phyloP scores from a whole-genome alignment of 768 basidiomycete species.

The Macrolepiota dolichaula region DNA sequence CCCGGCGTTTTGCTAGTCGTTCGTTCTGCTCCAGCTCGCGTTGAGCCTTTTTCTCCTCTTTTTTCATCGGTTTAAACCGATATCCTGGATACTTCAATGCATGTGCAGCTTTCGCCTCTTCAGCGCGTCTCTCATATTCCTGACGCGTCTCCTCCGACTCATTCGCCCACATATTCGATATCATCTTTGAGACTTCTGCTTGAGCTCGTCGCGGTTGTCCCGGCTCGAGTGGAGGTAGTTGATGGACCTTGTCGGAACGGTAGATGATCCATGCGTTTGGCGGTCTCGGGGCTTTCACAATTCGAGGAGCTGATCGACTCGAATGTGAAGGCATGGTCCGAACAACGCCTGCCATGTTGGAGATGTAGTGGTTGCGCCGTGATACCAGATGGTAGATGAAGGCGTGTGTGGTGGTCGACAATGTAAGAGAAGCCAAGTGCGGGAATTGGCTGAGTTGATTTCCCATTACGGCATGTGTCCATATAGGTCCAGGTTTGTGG shows the following conservation, averaged over 20 bases:
- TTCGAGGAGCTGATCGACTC: neutral
- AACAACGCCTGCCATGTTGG: slow-evolving; percentile 7
- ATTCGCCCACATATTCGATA: slow-evolving; percentile 62
- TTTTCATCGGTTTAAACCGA: slow-evolving; percentile 53
- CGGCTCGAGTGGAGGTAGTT: slow-evolving; percentile 32
- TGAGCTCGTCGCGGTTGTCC: slow-evolving; percentile 44
- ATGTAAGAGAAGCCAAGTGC: slow-evolving; percentile 12
- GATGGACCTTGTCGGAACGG: slow-evolving; percentile 54
- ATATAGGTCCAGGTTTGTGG: slow-evolving; percentile 31
- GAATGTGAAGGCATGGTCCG: slow-evolving; percentile 13
- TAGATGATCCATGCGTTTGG: slow-evolving; percentile 85
- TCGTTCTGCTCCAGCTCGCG: slow-evolving; percentile 36
- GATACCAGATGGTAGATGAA: slow-evolving; percentile 5
- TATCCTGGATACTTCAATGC: slow-evolving; percentile 50
- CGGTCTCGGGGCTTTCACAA: slow-evolving; percentile 54
- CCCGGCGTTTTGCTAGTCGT: slow-evolving; percentile 21
- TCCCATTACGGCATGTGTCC: slow-evolving; percentile 15
- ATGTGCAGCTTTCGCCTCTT: slow-evolving; percentile 51
- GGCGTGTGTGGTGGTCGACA: slow-evolving; percentile 4
- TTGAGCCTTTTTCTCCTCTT: slow-evolving; percentile 44
- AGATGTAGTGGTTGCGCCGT: slow-evolving; percentile 6
- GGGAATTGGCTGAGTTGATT: slow-evolving; percentile 9
- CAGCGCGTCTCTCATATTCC: slow-evolving; percentile 51
- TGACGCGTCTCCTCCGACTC: slow-evolving; percentile 45
- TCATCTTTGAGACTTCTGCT: slow-evolving; percentile 59